Evolutionary conservation across 2,329 filamentous ascomycete species (phyloP).

Genomic region (Aspergillus floridensis): DNA sequence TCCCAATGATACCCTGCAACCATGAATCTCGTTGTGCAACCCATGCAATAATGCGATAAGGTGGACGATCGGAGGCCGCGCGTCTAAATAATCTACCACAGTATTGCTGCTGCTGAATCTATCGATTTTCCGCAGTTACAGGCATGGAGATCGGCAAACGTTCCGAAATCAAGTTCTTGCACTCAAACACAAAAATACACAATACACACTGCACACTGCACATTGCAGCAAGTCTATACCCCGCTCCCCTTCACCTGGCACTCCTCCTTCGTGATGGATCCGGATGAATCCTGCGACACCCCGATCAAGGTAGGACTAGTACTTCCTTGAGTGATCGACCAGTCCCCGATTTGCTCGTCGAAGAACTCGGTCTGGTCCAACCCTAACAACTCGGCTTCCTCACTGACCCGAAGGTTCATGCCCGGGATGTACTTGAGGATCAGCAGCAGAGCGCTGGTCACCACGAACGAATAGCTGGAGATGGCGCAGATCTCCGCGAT

Average conservation of each 20-base stretch:
- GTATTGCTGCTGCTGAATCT: neutral
- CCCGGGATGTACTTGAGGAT: conserved; percentile 55
- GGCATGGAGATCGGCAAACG: neutral
- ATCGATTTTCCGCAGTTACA: neutral
- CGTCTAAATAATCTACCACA: neutral
- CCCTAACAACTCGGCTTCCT: conserved; percentile 56
- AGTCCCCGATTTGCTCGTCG: conserved; percentile 57
- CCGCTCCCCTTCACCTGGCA: conserved; percentile 5
- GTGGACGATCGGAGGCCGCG: neutral
- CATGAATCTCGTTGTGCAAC: neutral
- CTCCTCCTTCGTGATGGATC: conserved; percentile 10
- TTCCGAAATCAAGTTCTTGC: neutral
- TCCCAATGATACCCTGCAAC: neutral
- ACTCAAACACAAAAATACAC: neutral
- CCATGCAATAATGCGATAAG: neutral
- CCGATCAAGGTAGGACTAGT: conserved; percentile 13
- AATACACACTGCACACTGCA: neutral
- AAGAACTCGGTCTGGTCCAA: conserved; percentile 56
- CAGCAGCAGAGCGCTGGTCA: conserved; percentile 52
- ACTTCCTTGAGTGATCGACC: conserved; percentile 36
- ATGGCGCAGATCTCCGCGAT: conserved; percentile 57
- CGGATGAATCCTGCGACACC: conserved; percentile 14
- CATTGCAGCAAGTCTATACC: neutral
- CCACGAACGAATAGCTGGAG: conserved; percentile 52
- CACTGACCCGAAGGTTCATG: conserved; percentile 54